Base-by-base conservation (phyloP, 306 rosid species). In the Glycine tomentella region DNA sequence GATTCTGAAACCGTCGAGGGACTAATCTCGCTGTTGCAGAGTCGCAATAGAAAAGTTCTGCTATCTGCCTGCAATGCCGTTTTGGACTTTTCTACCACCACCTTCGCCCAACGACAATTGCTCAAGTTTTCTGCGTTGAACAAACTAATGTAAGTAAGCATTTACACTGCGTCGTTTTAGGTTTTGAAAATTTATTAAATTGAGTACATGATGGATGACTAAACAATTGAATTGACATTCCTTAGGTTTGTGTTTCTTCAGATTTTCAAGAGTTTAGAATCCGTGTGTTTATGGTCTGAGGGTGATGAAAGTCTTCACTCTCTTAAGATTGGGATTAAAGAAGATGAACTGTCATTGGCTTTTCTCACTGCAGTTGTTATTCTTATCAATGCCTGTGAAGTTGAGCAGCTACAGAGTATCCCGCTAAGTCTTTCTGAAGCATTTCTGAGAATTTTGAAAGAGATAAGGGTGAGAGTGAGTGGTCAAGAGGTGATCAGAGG, bases 1-100 rank as follows among this genome's bases (percentile, higher is more conserved):
- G 97, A 92, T 82, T 76, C 82, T 55, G 87, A 83, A 81, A 79
- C 88, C 6, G 50, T 92, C 34, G 77, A 80, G 72, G 87, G 84
- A 31, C 79, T 92, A 85, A 81, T 87, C 81, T 83, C 76, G 0
- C 78, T 87, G 0, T 72, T 94, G 76, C 72, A 13, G 9, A 86
- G 40, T 80, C 82, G 90, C 0, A 78, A 83, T 59, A 84, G 79
- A 63, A 77, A 69, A 38, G 84, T 86, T 72, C 14, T 79, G 3
- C 66, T 80, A 56, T 89, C 95, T 76, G 87, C 94, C 10, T 94
- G 97, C 82, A 90, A 90, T 80, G 94, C 98, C 51, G 75, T 90
- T 4, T 69, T 94, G 80, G 94, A 94, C 80, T 82, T 94, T 81
- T 85, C 90, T 59, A 84, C 88, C 4, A 89, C 94, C 16, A 55